Evolutionary conservation across 2,329 filamentous ascomycete genomes (phyloP).

Genomic region (Knoxdaviesia capensis): DNA sequence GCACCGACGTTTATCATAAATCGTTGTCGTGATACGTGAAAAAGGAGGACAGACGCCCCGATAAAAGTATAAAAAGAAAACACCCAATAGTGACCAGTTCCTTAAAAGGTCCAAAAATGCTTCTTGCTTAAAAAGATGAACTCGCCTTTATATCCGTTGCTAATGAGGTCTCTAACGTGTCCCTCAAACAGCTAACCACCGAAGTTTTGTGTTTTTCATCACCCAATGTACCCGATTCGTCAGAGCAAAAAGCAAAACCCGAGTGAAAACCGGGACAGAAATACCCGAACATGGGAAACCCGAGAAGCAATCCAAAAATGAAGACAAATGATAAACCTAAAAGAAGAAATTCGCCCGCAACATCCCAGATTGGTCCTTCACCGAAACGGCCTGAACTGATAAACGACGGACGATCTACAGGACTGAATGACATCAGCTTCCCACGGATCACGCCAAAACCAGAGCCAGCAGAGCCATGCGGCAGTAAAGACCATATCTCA

Average conservation of each 20-base stretch:
- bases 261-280: slow-evolving; percentile 3
- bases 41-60: not conserved
- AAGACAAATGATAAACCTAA: not conserved
- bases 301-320: not conserved
- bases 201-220: too few species aligned
- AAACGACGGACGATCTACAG: not conserved
- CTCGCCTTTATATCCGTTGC: too few species aligned
- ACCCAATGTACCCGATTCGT: slow-evolving; percentile 2
- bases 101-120: slow-evolving; percentile 4
- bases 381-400: not conserved
- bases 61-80: slow-evolving; percentile 1
- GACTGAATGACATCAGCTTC: not conserved
- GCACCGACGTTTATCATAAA: not conserved
- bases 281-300: slow-evolving; percentile 2
- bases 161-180: too few species aligned
- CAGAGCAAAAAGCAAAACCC: slow-evolving; percentile 1
- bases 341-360: too few species aligned
- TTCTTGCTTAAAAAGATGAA: slow-evolving; percentile 3
- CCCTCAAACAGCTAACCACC: too few species aligned
- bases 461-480: slow-evolving; percentile 93
- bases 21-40: too few species aligned
- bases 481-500: slow-evolving; percentile 94
- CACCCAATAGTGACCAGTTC: not conserved
- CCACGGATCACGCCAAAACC: slow-evolving; percentile 39
- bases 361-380: not conserved